phyloP scores from a whole-genome alignment of 2,329 filamentous ascomycete genomes.

The Aureobasidium musti region DNA sequence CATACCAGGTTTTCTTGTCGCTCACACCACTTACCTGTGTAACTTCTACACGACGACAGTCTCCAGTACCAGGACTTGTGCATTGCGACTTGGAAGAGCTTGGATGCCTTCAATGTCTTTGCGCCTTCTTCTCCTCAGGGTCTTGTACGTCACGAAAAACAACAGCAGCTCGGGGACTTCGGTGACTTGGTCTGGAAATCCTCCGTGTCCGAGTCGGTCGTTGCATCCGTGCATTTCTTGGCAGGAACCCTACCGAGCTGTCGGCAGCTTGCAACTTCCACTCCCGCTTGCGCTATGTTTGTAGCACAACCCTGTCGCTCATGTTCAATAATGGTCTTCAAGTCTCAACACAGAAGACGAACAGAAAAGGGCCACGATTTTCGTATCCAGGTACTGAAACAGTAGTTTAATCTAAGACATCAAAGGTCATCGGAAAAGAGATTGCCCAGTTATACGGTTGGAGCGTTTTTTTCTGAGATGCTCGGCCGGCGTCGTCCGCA shows the following conservation, averaged over 20 bases:
- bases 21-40: neutral
- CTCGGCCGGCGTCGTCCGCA: conserved; percentile 4
- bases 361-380: too few relatives aligned
- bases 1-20: neutral
- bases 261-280: conserved; percentile 4
- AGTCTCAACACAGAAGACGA: neutral
- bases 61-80: neutral
- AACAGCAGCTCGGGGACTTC: neutral
- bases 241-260: neutral
- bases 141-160: neutral
- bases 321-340: neutral
- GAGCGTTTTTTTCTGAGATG: neutral
- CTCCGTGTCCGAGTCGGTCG: neutral
- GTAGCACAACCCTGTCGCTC: neutral
- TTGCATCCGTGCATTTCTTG: neutral
- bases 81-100: neutral
- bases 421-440: neutral
- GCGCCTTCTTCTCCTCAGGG: neutral
- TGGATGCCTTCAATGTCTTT: neutral
- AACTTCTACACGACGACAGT: neutral
- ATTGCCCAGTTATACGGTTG: neutral
- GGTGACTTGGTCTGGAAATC: neutral
- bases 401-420: neutral
- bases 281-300: neutral
- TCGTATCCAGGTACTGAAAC: neutral